Evolutionary conservation across 768 basidiomycete species (phyloP).

Genomic region (Infundibulicybe gibba): DNA sequence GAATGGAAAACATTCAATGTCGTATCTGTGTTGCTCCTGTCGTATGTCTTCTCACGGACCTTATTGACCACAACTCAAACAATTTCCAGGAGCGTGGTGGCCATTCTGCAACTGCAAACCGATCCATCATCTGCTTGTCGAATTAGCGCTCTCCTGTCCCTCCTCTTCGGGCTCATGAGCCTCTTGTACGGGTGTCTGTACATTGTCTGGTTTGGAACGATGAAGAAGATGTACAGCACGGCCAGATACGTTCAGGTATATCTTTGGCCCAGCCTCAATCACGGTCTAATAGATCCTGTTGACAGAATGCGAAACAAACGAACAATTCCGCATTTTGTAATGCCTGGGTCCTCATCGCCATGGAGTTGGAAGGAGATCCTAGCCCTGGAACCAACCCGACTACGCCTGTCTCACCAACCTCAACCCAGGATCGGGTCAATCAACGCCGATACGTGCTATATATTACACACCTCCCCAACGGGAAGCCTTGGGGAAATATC

Average conservation of each 20-base stretch:
- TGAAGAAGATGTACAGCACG: slow-evolving; percentile 71
- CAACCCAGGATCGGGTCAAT: too few relatives aligned
- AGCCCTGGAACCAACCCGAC: too few relatives aligned
- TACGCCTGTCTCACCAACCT: too few relatives aligned
- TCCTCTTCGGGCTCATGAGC: slow-evolving; percentile 67
- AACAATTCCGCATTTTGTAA: too few relatives aligned
- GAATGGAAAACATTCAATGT: slow-evolving; percentile 79
- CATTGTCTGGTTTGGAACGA: slow-evolving; percentile 66
- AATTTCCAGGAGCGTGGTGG: slow-evolving; percentile 56
- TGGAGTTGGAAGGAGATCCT: too few relatives aligned
- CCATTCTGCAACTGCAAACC: slow-evolving; percentile 56
- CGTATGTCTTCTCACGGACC: slow-evolving; percentile 23
- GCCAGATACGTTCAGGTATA: slow-evolving; percentile 68
- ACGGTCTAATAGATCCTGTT: too few relatives aligned
- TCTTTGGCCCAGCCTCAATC: too few relatives aligned
- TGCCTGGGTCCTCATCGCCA: too few relatives aligned
- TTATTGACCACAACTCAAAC: background rate
- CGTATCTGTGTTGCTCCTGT: slow-evolving; percentile 59
- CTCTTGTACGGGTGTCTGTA: slow-evolving; percentile 72
- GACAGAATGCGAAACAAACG: too few relatives aligned
- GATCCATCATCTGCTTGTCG: slow-evolving; percentile 54
- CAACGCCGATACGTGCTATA: too few relatives aligned
- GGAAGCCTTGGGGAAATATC: too few relatives aligned
- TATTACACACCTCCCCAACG: too few relatives aligned
- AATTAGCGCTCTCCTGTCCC: slow-evolving; percentile 57